Percentiles rank a stretch among this genome's conserved stretches.
phyloP scores from a whole-genome alignment of 2,329 filamentous ascomycete genomes.

The Diaporthe ilicicola region DNA sequence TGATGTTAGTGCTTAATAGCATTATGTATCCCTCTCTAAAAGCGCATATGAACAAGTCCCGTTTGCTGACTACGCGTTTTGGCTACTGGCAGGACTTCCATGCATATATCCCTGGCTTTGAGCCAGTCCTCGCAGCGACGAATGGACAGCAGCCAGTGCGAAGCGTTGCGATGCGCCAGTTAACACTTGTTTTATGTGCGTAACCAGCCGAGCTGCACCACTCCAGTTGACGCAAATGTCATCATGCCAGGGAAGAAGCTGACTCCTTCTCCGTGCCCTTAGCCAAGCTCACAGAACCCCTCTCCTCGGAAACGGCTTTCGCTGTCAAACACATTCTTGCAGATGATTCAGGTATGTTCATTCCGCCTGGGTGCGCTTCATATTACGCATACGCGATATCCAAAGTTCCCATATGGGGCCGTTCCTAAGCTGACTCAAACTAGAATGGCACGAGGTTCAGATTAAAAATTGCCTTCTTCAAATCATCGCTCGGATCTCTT shows the following conservation, averaged over 20 bases:
- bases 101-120: background rate
- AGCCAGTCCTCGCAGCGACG: background rate
- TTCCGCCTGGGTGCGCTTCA: background rate
- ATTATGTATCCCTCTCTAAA: background rate
- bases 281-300: background rate
- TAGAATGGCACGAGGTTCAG: background rate
- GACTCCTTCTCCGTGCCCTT: background rate
- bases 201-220: background rate
- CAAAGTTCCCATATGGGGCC: background rate
- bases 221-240: background rate
- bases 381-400: background rate
- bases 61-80: background rate
- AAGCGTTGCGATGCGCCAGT: background rate
- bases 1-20: background rate
- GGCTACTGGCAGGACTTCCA: background rate
- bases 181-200: background rate
- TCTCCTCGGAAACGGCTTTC: background rate
- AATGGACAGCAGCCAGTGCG: background rate
- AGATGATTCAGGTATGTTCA: background rate
- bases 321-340: background rate
- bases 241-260: background rate
- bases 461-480: background rate
- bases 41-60: background rate
- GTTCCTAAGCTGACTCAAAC: background rate
- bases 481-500: constrained; percentile 31